Evolutionary conservation across 2,329 filamentous ascomycete species (phyloP), one percentile per base, ranked within the genome.

Genomic region (Coniochaeta pulveracea): DNA sequence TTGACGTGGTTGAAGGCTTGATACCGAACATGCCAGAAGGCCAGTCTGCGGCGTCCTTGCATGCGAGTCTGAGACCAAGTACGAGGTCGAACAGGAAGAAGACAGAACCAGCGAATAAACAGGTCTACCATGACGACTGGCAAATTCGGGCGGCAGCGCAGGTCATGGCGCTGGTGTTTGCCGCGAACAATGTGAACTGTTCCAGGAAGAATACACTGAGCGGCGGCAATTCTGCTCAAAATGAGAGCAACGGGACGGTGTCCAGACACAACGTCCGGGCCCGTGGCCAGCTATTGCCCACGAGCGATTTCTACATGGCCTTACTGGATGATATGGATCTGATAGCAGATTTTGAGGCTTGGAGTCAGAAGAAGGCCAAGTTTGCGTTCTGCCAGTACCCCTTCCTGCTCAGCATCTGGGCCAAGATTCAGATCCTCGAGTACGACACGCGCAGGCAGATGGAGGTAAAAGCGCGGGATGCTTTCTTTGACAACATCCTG

Each of bases 341-440:
- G 6, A 72, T 91, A 29, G 73, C 72, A 0, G 88, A 95, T 51
- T 94, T 93, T 47, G 85, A 93, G 48, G 69, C 75, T 8, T 95
- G 88, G 88, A 86, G 93, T 50, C 69, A 73, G 4, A 79, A 72
- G 42, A 69, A 70, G 33, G 68, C 69, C 14, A 84, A 76, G 43
- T 94, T 94, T 50, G 73, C 83, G 0, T 93, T 95, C 49, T 94
- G 86, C 50, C 85, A 93, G 50, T 93, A 93, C 47, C 85, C 88
- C 0, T 93, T 94, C 47, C 78, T 94, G 44, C 65, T 95, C 25
- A 93, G 85, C 40, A 86, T 95, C 42, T 88, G 85, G 64, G 81
- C 86, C 18, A 95, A 95, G 56, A 93, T 91, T 37, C 80, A 80
- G 42, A 89, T 94, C 29, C 64, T 94, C 46, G 85, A 94, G 49